Evolutionary conservation across 148 eudicot species (phyloP), one percentile per base, ranked within the genome.

Genomic region (Silene latifolia): DNA sequence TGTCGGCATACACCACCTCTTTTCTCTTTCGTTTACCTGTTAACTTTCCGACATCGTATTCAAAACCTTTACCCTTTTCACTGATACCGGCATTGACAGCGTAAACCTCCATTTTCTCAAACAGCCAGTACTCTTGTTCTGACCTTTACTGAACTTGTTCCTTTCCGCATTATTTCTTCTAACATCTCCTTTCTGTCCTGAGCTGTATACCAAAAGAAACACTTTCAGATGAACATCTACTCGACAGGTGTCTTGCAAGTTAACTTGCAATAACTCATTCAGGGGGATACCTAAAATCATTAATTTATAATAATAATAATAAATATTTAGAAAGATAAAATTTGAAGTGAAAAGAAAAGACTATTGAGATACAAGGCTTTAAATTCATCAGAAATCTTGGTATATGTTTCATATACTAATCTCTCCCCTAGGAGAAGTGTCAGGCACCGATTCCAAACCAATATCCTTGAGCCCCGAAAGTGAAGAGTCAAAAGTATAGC

Each of bases 51-150:
- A 81, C 88, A 4, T 90, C 96, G 35, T 83, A 71, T 48, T 90
- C 86, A 24, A 93, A 95, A 21, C 98, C 98, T 84, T 91, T 94
- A 19, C 84, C 86, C 74, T 87, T 90, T 23, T 75, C 74, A 0
- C 83, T 85, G 2, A 84, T 86, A 9, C 88, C 99, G 18, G 94
- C 79, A 56, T 83, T 71, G 17, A 80, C 76, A 17, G 89, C 65
- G 67, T 88, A 90, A 5, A 90, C 99, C 99, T 95, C 98, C 99
- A 95, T 95, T 81, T 86, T 89, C 90, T 95, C 99, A 76, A 95
- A 95, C 69, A 89, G 67, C 97, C 96, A 92, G 84, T 81, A 95
- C 82, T 95, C 99, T 79, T 95, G 97, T 0, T 95, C 98, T n/a
- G 94, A 69, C 75, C 99, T 87, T 98, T 46, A 95, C 97, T 1